A percentile compares a stretch with the other conserved stretches of the same genome.
phyloP scores from a whole-genome alignment of 345 rosid species.

The thale cress (Arabidopsis thaliana) region DNA sequence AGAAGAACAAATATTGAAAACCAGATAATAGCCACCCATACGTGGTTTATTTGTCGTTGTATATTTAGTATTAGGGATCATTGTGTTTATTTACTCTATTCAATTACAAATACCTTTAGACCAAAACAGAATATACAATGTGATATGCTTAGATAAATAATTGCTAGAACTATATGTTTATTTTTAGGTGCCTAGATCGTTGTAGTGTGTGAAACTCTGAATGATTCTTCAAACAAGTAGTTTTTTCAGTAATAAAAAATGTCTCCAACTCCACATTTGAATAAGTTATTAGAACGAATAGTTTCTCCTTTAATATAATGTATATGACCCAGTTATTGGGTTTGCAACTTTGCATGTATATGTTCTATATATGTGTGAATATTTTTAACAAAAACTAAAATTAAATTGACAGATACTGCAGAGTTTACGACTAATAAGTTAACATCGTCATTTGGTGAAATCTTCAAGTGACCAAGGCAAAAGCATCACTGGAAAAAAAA shows the following conservation, averaged over 20 bases:
- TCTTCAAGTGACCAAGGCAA: neutral
- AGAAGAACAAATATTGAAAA: neutral
- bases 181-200: conserved; percentile 8
- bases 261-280: neutral
- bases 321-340: neutral
- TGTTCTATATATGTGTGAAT: neutral
- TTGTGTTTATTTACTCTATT: conserved; percentile 23
- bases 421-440: neutral
- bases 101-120: conserved; percentile 32
- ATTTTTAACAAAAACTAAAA: neutral
- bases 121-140: conserved; percentile 27
- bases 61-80: conserved; percentile 27
- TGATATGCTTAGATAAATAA: conserved; percentile 11
- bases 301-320: neutral
- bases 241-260: neutral
- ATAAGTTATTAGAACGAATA: neutral
- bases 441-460: neutral
- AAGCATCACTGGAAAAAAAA: neutral
- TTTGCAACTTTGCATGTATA: neutral
- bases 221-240: conserved; percentile 5
- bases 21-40: conserved; percentile 28
- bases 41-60: conserved; percentile 38
- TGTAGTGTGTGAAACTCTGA: neutral
- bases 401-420: neutral
- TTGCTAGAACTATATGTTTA: conserved; percentile 5